Evolutionary conservation across 2,329 filamentous ascomycete genomes (phyloP).

Genomic region (Nemania sp.): DNA sequence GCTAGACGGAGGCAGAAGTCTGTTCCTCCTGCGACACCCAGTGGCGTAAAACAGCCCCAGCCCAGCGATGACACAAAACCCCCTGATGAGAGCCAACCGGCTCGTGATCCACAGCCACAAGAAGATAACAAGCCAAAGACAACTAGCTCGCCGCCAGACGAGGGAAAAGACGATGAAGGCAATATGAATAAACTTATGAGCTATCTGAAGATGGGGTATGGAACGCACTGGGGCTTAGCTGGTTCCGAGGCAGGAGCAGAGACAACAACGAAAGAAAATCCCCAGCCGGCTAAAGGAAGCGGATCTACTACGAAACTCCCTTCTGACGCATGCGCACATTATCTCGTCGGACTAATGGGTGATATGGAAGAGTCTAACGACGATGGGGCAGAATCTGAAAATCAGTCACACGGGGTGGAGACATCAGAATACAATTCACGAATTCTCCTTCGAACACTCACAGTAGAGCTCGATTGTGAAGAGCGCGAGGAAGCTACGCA

Average conservation of each 20-base stretch:
- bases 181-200: conserved; percentile 61
- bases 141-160: conserved; percentile 13
- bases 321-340: conserved; percentile 48
- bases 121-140: conserved; percentile 10
- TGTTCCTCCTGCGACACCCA: conserved; percentile 13
- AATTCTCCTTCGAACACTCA: conserved; percentile 66
- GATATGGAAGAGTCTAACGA: conserved; percentile 55
- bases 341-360: conserved; percentile 70
- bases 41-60: neutral
- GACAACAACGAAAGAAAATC: conserved; percentile 3
- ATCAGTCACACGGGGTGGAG: conserved; percentile 35
- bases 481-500: conserved; percentile 49
- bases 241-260: conserved; percentile 28
- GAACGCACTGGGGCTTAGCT: conserved; percentile 65
- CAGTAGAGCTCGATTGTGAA: conserved; percentile 62
- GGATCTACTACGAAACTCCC: neutral
- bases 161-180: conserved; percentile 39
- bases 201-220: conserved; percentile 69
- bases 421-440: conserved; percentile 52
- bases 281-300: neutral
- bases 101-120: conserved; percentile 9
- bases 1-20: conserved; percentile 45
- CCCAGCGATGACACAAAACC: conserved; percentile 13
- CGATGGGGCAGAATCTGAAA: conserved; percentile 39
- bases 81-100: conserved; percentile 7